A percentile compares a stretch with the other conserved stretches of the same genome.
phyloP scores from a whole-genome alignment of 2,329 filamentous ascomycete species.

The Stemphylium beticola region DNA sequence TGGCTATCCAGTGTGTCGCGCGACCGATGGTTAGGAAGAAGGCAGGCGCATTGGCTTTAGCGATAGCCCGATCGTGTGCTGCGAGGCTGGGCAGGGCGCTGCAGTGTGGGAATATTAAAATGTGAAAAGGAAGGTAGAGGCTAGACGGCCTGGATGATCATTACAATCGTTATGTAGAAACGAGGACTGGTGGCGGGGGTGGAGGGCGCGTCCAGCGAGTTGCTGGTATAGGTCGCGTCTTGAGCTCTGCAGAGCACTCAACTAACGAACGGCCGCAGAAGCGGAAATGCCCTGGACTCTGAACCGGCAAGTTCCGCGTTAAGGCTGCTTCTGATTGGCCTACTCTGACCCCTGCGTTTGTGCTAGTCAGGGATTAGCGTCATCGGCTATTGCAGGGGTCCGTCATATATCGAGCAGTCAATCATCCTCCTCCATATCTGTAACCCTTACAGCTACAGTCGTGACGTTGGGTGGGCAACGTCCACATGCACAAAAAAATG shows the following conservation, averaged over 20 bases:
- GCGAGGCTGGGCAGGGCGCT: constrained; percentile 11
- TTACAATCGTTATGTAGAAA: constrained; percentile 40
- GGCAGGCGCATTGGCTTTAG: constrained; percentile 36
- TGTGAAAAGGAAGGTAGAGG: constrained; percentile 31
- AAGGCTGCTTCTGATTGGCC: constrained; percentile 14
- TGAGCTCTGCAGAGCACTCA: constrained; percentile 28
- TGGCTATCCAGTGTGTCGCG: constrained; percentile 21
- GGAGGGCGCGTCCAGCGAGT: constrained; percentile 39
- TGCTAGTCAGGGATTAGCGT: constrained; percentile 1
- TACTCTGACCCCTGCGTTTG: background rate
- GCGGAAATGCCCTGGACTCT: constrained; percentile 14
- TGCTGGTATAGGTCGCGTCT: constrained; percentile 37
- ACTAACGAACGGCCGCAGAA: constrained; percentile 10
- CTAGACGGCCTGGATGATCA: constrained; percentile 28
- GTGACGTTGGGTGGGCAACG: background rate
- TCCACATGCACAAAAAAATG: too few species aligned
- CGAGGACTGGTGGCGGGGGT: constrained; percentile 29
- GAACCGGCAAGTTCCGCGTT: constrained; percentile 7
- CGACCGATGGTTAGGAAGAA: constrained; percentile 16
- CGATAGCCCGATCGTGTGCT: constrained; percentile 19
- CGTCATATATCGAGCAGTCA: background rate
- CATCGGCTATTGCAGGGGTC: constrained; percentile 10
- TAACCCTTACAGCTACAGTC: background rate
- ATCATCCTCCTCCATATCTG: background rate
- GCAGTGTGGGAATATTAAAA: constrained; percentile 23